These are phyloP conservation scores for Knoxia roxburghii DNA, from an alignment of 257 asterid species.

Conservation along the genomic window DNA sequence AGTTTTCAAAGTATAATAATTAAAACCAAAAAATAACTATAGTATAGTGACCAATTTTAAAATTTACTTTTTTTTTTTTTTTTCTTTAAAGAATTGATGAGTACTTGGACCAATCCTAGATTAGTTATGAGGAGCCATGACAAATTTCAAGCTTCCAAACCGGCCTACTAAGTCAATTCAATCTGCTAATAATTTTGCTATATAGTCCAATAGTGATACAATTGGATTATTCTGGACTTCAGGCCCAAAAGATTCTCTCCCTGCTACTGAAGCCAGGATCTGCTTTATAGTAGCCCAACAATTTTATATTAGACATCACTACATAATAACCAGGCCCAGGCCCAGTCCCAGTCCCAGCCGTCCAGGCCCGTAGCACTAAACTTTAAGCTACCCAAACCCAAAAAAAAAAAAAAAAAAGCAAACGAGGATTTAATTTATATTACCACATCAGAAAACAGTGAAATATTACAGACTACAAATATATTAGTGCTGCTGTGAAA, in stretches of 20 bases:
- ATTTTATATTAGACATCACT: slow-evolving; percentile 6
- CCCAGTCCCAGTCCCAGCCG: no score
- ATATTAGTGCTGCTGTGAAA: slow-evolving; percentile 11
- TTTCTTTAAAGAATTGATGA: no score
- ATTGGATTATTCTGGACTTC: background rate
- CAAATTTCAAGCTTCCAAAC: no score
- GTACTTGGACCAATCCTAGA: no score
- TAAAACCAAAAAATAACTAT: no score
- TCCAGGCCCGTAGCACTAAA: background rate
- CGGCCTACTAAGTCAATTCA: no score
- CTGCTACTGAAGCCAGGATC: background rate
- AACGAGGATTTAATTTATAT: background rate
- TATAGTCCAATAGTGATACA: background rate
- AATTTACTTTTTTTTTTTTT: no score
- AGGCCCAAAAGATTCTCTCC: background rate
- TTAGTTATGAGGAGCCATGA: no score
- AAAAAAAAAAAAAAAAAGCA: background rate
- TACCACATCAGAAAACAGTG: slow-evolving; percentile 17
- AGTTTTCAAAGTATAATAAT: no score
- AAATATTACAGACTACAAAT: slow-evolving; percentile 16
- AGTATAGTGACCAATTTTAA: no score
- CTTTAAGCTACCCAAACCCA: background rate
- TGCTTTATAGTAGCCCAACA: background rate
- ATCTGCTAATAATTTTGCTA: no score
- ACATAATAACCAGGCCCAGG: slow-evolving; percentile 9